Conservation (phyloP, 805 yeast species). For the Crinitomyces ghanaensis region DNA sequence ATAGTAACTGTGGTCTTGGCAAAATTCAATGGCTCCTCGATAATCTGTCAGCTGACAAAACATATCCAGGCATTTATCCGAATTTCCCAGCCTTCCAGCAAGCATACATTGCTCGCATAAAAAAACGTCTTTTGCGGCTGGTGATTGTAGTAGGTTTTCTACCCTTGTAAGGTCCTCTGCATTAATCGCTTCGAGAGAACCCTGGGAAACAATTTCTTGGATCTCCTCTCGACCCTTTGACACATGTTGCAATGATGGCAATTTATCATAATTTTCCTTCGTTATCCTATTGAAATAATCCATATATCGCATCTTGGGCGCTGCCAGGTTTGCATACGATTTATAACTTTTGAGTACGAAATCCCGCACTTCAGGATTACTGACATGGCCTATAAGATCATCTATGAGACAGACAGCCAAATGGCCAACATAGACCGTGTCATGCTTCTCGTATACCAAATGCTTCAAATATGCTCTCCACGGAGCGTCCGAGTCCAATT, state of each 20-base stretch:
- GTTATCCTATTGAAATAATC: slow-evolving; percentile 13
- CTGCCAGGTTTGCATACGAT: slow-evolving; percentile 11
- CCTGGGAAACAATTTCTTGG: slow-evolving; percentile 7
- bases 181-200: slow-evolving; percentile 19
- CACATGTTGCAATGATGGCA: not conserved
- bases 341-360: slow-evolving; percentile 17
- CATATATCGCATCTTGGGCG: slow-evolving; percentile 26
- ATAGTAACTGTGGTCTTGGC: slow-evolving; percentile 19
- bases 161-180: slow-evolving; percentile 15
- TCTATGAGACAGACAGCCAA: slow-evolving; percentile 24
- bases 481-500: slow-evolving; percentile 24
- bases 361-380: slow-evolving; percentile 10
- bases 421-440: slow-evolving; percentile 21
- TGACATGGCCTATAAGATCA: slow-evolving; percentile 22
- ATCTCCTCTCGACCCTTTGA: not conserved
- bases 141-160: slow-evolving; percentile 15
- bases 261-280: not conserved
- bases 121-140: slow-evolving; percentile 18
- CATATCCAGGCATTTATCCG: slow-evolving; percentile 24
- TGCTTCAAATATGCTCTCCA: slow-evolving; percentile 28
- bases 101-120: slow-evolving; percentile 25
- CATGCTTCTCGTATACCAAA: slow-evolving; percentile 21
- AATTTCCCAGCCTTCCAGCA: slow-evolving; percentile 23
- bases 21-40: slow-evolving; percentile 24
- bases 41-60: slow-evolving; percentile 27